These are phyloP conservation scores for Gonium pectorale DNA, from an alignment of 139 green algal species.

Conservation along the genomic window DNA sequence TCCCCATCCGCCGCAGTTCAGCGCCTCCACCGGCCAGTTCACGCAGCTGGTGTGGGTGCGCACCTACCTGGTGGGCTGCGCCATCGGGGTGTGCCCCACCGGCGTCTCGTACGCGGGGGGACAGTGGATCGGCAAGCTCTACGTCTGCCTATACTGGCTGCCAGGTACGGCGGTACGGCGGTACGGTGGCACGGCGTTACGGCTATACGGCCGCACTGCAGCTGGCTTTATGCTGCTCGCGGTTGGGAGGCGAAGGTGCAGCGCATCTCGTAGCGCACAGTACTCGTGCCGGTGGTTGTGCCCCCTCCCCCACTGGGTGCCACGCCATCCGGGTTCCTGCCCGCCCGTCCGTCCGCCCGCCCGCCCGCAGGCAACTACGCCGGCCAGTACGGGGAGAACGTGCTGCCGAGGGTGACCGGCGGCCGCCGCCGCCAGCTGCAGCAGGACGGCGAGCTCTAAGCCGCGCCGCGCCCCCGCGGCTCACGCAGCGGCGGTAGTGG, in stretches of 20 bases:
- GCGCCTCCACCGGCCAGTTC: conserved; percentile 18
- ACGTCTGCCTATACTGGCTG: conserved; percentile 41
- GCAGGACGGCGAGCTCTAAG: neutral
- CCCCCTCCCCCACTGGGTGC: too few species aligned
- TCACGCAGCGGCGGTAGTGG: too few species aligned
- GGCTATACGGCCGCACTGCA: too few species aligned
- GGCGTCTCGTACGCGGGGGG: conserved; percentile 15
- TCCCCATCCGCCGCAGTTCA: conserved; percentile 3
- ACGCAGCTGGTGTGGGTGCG: conserved; percentile 42
- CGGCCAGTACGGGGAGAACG: conserved; percentile 8
- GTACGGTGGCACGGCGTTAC: too few species aligned
- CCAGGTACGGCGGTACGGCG: conserved; percentile 1
- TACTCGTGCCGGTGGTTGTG: too few species aligned
- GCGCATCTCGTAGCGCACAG: too few species aligned
- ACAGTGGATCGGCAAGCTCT: conserved; percentile 23
- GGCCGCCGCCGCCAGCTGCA: neutral
- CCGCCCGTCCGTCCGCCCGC: too few species aligned
- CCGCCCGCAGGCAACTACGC: conserved; percentile 15
- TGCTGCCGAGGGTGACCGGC: neutral
- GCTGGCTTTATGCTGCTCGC: too few species aligned
- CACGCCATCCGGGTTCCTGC: too few species aligned
- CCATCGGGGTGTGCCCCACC: conserved; percentile 27
- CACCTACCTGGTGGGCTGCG: conserved; percentile 34
- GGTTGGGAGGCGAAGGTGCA: too few species aligned
- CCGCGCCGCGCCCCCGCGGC: too few species aligned